A percentile compares a stretch with the other conserved stretches of the same genome.
Evolutionary conservation across 1,139 yeast genomes (phyloP).

Genomic region (Citeromyces siamensis): DNA sequence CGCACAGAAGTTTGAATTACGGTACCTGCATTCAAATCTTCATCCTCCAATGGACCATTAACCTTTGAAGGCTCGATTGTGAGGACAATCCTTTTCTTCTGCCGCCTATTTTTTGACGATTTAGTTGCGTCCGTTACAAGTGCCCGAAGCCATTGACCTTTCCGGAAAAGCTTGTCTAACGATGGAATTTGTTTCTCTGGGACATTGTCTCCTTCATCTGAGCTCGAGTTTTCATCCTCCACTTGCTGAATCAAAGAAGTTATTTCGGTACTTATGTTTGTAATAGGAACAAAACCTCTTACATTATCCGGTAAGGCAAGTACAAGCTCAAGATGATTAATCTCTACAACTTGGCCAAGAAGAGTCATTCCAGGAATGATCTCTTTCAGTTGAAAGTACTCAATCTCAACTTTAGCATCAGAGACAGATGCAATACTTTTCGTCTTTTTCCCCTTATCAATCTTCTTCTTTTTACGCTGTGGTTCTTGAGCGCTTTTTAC

Average conservation of each 20-base stretch:
- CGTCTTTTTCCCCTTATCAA: conserved; percentile 9
- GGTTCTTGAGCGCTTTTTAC: conserved; percentile 18
- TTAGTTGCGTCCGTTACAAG: conserved; percentile 39
- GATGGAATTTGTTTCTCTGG: conserved; percentile 37
- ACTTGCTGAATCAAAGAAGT: conserved; percentile 42
- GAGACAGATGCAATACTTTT: conserved; percentile 10
- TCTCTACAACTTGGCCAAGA: conserved; percentile 59
- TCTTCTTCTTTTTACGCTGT: conserved; percentile 24
- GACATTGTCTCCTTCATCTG: conserved; percentile 23
- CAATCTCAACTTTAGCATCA: conserved; percentile 23
- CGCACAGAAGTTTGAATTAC: conserved; percentile 65
- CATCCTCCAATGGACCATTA: conserved; percentile 48
- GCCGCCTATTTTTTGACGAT: conserved; percentile 22
- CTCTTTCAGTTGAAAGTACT: conserved; percentile 46
- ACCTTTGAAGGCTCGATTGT: conserved; percentile 66
- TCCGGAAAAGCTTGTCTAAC: conserved; percentile 37
- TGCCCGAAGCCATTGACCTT: conserved; percentile 87
- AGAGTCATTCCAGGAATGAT: conserved; percentile 61
- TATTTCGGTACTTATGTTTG: conserved; percentile 57
- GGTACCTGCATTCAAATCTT: conserved; percentile 52
- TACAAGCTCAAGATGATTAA: conserved; percentile 51
- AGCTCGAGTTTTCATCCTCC: conserved; percentile 33
- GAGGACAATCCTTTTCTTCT: conserved; percentile 52
- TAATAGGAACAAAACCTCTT: conserved; percentile 68
- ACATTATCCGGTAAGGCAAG: conserved; percentile 76